phyloP scores from a whole-genome alignment of 345 rosid genomes.

The Aquilaria sinensis region DNA sequence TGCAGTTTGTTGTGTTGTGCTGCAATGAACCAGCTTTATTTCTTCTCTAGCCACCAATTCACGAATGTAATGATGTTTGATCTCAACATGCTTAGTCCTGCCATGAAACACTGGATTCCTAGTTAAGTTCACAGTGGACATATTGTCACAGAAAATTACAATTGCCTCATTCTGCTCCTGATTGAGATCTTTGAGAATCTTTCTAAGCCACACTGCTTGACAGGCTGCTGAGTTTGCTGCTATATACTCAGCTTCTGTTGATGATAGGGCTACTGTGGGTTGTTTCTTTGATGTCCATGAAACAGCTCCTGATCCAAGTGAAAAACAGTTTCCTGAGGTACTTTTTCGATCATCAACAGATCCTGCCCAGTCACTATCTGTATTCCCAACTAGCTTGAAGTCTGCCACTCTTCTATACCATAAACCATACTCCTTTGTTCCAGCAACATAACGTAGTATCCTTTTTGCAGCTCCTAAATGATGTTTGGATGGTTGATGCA shows the following conservation, averaged over 20 bases:
- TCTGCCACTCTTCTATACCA: neutral
- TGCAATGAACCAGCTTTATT: neutral
- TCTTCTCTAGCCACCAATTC: neutral
- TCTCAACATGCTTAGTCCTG: neutral
- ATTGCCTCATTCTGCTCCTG: neutral
- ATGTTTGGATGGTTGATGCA: neutral
- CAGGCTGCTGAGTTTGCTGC: too few species aligned
- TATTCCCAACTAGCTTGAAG: neutral
- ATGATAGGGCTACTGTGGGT: too few species aligned
- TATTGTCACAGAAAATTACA: neutral
- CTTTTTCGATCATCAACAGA: neutral
- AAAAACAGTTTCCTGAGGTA: neutral
- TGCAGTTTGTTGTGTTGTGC: neutral
- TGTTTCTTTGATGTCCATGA: too few species aligned
- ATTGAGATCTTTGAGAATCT: neutral
- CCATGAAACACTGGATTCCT: neutral
- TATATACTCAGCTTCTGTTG: too few species aligned
- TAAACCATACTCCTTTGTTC: neutral
- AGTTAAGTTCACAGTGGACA: neutral
- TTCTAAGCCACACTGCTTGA: neutral
- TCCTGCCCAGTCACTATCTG: neutral
- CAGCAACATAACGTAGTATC: neutral
- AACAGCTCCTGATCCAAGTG: neutral
- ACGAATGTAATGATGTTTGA: neutral
- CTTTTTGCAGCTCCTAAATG: neutral